These are phyloP conservation scores for Talinum fruticosum DNA, from an alignment of 148 eudicot genomes.

Conservation along the genomic window DNA sequence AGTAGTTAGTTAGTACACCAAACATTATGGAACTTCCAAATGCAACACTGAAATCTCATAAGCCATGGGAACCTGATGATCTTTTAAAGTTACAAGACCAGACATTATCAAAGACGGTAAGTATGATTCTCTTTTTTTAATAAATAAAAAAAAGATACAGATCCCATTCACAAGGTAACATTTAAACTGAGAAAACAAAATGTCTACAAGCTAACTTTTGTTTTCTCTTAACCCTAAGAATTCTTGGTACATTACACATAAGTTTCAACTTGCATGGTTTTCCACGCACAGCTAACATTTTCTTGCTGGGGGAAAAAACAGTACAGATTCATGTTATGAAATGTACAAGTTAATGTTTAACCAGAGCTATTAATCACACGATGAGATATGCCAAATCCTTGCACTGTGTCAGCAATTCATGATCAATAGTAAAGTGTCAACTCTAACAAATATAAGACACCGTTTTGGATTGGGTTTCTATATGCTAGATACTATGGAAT, in stretches of 20 bases:
- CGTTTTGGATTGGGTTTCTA: neutral
- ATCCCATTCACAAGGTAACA: neutral
- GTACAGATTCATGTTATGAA: too few relatives aligned
- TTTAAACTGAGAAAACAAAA: neutral
- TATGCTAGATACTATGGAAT: neutral
- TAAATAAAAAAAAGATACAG: neutral
- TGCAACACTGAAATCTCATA: conserved; percentile 21
- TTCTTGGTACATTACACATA: too few relatives aligned
- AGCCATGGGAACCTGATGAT: conserved; percentile 56
- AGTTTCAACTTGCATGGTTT: too few relatives aligned
- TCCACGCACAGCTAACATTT: too few relatives aligned
- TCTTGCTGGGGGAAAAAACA: too few relatives aligned
- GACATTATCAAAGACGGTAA: conserved; percentile 21
- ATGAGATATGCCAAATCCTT: neutral
- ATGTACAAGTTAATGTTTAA: too few relatives aligned
- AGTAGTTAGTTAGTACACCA: conserved; percentile 13
- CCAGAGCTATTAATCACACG: neutral
- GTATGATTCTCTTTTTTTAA: too few relatives aligned
- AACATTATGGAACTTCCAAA: conserved; percentile 22
- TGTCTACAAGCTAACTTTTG: neutral
- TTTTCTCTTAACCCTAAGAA: neutral
- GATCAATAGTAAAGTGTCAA: neutral
- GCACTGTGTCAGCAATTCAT: neutral
- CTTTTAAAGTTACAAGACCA: conserved; percentile 28
- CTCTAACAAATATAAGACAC: neutral